Percentiles rank a stretch among this genome's conserved stretches.
Evolutionary conservation across 1,139 yeast genomes (phyloP).

Genomic region (Insectozyma bohioensis): DNA sequence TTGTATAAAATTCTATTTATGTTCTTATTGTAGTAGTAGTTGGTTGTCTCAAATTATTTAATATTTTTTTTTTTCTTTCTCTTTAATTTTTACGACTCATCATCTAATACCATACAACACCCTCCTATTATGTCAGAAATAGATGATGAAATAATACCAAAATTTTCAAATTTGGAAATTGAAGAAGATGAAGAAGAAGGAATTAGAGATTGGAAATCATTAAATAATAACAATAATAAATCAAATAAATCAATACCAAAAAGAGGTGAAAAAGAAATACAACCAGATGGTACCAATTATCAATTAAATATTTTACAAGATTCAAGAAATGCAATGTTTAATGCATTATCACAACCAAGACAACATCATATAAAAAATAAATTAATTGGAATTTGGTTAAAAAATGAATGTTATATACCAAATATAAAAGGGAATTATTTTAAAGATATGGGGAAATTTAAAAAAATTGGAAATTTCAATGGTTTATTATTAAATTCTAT

Average conservation of each 20-base stretch:
- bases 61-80: too few species aligned
- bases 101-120: too few species aligned
- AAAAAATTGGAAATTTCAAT: slow-evolving; percentile 21
- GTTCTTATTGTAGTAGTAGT: too few species aligned
- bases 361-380: slow-evolving; percentile 55
- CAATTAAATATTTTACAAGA: slow-evolving; percentile 54
- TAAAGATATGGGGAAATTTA: slow-evolving; percentile 66
- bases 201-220: slow-evolving; percentile 66
- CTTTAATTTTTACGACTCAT: too few species aligned
- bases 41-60: too few species aligned
- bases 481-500: slow-evolving; percentile 52
- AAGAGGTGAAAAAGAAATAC: slow-evolving; percentile 85
- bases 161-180: neutral
- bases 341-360: slow-evolving; percentile 59
- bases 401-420: slow-evolving; percentile 47
- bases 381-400: slow-evolving; percentile 49
- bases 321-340: slow-evolving; percentile 72
- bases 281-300: slow-evolving; percentile 71
- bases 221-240: slow-evolving; percentile 19
- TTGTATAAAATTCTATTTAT: too few species aligned
- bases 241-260: slow-evolving; percentile 40
- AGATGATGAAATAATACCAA: slow-evolving; percentile 9
- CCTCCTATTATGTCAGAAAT: slow-evolving; percentile 8
- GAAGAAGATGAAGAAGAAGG: slow-evolving; percentile 49
- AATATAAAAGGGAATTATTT: slow-evolving; percentile 73